phyloP scores from a whole-genome alignment of 345 rosid genomes.

The Sonneratia caseolaris region DNA sequence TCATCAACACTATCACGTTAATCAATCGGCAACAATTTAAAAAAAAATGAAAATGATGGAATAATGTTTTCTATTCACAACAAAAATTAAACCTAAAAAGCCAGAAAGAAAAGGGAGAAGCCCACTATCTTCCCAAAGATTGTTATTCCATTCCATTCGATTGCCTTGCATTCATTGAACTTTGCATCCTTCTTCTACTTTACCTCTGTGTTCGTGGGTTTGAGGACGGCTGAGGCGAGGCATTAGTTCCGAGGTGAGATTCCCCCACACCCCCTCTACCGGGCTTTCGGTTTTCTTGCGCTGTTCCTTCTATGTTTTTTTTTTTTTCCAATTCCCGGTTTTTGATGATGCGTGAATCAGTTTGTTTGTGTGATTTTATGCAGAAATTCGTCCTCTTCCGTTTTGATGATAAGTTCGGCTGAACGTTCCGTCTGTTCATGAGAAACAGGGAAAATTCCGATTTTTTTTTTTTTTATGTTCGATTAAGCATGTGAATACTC shows the following conservation, averaged over 20 bases:
- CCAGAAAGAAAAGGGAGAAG: neutral
- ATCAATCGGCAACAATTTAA: neutral
- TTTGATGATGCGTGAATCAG: neutral
- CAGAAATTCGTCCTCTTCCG: neutral
- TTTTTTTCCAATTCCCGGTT: neutral
- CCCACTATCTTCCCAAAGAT: constrained; percentile 1
- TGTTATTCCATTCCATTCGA: neutral
- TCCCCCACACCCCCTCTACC: neutral
- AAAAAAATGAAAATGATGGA: too few species aligned
- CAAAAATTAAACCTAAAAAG: neutral
- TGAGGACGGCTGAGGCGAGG: neutral
- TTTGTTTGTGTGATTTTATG: neutral
- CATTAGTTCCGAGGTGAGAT: neutral
- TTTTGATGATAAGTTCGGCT: neutral
- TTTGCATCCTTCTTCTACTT: neutral
- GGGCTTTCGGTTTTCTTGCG: neutral
- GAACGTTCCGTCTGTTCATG: neutral
- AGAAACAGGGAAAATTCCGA: neutral
- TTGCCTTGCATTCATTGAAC: constrained; percentile 2
- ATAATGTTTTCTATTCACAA: neutral
- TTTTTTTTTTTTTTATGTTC: neutral
- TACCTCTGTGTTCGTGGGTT: neutral
- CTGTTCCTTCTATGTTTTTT: neutral
- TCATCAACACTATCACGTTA: neutral
- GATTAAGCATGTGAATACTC: neutral